Evolutionary conservation across 2,329 filamentous ascomycete genomes (phyloP), one percentile per base, ranked within the genome.

Genomic region (Colletotrichum liriopes): DNA sequence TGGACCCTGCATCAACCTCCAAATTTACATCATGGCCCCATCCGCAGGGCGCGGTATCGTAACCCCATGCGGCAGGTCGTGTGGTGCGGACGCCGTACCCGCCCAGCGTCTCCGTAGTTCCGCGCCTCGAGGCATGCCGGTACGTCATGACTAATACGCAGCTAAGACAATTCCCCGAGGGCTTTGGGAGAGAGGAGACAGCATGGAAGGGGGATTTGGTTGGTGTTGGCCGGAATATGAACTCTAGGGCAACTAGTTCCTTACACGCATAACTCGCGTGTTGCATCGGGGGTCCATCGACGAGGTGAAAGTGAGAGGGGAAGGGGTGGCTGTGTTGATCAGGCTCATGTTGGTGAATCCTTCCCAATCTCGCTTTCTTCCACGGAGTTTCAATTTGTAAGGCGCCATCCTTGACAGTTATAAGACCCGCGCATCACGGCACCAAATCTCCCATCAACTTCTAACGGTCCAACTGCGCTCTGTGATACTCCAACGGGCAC

Each of bases 61-160:
- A 6, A 7, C 43, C 59, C 45, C 32, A 62, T 62, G 32, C 29
- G 45, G 59, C 59, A 62, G 59, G 59, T 51, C 32, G 29, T 5
- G n/a, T 16, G 18, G 32, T 20, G 26, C 47, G 45, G 32, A 39
- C 45, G n/a, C 18, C 47, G 60, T 49, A 20, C 26, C 35, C 60
- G 16, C 14, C 14, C 14, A 14, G 5, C 1, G 4, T 29, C 59
- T 51, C 45, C 47, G 20, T 29, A 32, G 54, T n/a, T 26, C 18
- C n/a, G n/a, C n/a, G 14, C 20, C 11, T 20, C n/a, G 35, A n/a
- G 12, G 54, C 14, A 56, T 11, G 54, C 12, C 54, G n/a, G 35
- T 26, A 5, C n/a, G 37, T 5, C n/a, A 56, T 41, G 35, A 23
- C 54, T n/a, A 56, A 26, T 56, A 11, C 6, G n/a, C 23, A 41